These are phyloP conservation scores for Clarireedia paspali DNA, from an alignment of 2,329 filamentous ascomycete species.

Conservation along the genomic window DNA sequence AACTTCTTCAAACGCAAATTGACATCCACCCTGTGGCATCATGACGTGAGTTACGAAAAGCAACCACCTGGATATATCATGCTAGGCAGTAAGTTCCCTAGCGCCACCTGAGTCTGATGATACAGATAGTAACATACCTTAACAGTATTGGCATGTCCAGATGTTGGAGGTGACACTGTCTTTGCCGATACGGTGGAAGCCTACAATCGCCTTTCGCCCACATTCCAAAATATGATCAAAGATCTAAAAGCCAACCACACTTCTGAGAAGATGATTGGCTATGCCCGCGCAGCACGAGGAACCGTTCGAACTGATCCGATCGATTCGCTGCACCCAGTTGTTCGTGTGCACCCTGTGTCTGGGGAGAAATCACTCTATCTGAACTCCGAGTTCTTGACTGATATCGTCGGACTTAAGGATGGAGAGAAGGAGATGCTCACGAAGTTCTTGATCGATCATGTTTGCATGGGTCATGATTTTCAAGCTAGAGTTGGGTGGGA, in stretches of 20 bases:
- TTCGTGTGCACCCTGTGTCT: slow-evolving; percentile 63
- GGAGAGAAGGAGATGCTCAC: slow-evolving; percentile 61
- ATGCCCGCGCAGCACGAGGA: slow-evolving; percentile 45
- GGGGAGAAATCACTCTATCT: slow-evolving; percentile 68
- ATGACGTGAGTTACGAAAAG: slow-evolving; percentile 61
- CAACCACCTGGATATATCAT: slow-evolving; percentile 65
- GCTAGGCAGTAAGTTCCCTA: slow-evolving; percentile 32
- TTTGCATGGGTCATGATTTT: slow-evolving; percentile 59
- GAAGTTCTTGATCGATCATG: slow-evolving; percentile 58
- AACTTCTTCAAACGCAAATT: slow-evolving; percentile 58
- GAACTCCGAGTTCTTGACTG: slow-evolving; percentile 58
- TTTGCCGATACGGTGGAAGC: slow-evolving; percentile 64
- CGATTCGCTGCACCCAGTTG: slow-evolving; percentile 59
- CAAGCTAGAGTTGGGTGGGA: slow-evolving; percentile 63
- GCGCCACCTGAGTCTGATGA: background rate
- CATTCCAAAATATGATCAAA: slow-evolving; percentile 37
- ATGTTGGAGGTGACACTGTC: slow-evolving; percentile 61
- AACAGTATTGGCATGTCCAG: slow-evolving; percentile 27
- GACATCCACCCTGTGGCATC: slow-evolving; percentile 59
- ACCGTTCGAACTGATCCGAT: slow-evolving; percentile 55
- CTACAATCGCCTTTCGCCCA: slow-evolving; percentile 39
- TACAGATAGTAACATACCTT: background rate
- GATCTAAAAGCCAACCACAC: slow-evolving; percentile 58
- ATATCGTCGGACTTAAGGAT: slow-evolving; percentile 60
- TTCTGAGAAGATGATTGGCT: slow-evolving; percentile 48